These are phyloP conservation scores for Macrophomina tecta DNA, from an alignment of 2,329 filamentous ascomycete species.

Conservation along the genomic window DNA sequence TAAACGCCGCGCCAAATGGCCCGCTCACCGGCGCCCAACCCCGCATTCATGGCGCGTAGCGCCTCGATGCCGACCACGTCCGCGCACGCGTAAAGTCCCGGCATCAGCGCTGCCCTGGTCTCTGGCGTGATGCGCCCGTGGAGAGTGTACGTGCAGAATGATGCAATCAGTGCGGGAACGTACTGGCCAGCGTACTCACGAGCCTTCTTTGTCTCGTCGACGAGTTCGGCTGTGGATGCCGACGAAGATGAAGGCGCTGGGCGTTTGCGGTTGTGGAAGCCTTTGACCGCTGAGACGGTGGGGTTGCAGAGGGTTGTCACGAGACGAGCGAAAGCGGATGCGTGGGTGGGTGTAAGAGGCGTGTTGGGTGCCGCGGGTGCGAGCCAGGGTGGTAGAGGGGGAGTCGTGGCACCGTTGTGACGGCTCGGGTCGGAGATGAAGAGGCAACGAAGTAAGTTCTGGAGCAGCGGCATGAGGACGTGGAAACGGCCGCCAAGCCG, in stretches of 20 bases:
- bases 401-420: conserved; percentile 21
- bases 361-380: conserved; percentile 57
- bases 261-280: conserved; percentile 42
- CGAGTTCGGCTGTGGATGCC: conserved; percentile 46
- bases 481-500: conserved; percentile 67
- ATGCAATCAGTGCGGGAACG: conserved; percentile 62
- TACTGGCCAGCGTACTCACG: conserved; percentile 64
- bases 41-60: conserved; percentile 46
- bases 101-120: conserved; percentile 64
- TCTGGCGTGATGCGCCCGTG: conserved; percentile 54
- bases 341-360: conserved; percentile 64
- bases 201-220: conserved; percentile 65
- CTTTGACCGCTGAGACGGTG: conserved; percentile 61
- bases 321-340: conserved; percentile 57
- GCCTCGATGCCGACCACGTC: conserved; percentile 41
- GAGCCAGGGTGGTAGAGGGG: conserved; percentile 38
- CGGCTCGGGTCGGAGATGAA: conserved; percentile 53
- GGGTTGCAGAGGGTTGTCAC: conserved; percentile 67
- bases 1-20: conserved; percentile 47
- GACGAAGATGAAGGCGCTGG: conserved; percentile 27
- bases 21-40: conserved; percentile 39
- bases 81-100: conserved; percentile 53
- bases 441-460: conserved; percentile 61
- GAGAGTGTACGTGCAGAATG: conserved; percentile 62
- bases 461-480: conserved; percentile 61